phyloP scores from a whole-genome alignment of 2,329 filamentous ascomycete species.

The Thelonectria discophora region DNA sequence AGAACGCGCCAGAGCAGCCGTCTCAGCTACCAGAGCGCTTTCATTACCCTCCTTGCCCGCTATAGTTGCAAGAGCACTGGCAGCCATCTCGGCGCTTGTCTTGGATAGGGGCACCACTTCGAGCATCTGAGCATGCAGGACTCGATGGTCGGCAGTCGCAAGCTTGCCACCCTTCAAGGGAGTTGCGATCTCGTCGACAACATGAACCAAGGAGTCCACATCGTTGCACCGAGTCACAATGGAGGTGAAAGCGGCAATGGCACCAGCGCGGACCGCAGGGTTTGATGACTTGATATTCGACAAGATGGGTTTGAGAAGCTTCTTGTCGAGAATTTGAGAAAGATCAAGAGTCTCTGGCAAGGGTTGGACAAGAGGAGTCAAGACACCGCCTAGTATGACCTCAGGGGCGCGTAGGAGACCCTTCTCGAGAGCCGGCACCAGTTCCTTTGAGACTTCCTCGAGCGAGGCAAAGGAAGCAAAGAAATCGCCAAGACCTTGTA shows the following conservation, averaged over 20 bases:
- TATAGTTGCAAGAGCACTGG: constrained; percentile 71
- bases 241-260: constrained; percentile 76
- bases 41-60: constrained; percentile 91
- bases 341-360: constrained; percentile 79
- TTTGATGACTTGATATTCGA: constrained; percentile 94
- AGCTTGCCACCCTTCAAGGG: constrained; percentile 88
- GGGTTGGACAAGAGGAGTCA: constrained; percentile 76
- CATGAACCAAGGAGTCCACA: constrained; percentile 66
- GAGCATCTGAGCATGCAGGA: constrained; percentile 84
- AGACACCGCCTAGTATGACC: constrained; percentile 81
- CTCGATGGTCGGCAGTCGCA: constrained; percentile 83
- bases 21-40: constrained; percentile 78
- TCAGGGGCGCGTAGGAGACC: constrained; percentile 89
- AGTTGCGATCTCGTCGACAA: constrained; percentile 78
- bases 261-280: constrained; percentile 76
- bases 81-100: constrained; percentile 71
- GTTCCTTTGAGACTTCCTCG: constrained; percentile 77
- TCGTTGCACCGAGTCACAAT: constrained; percentile 71
- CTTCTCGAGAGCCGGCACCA: constrained; percentile 88
- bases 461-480: constrained; percentile 77
- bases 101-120: constrained; percentile 68
- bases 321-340: constrained; percentile 74
- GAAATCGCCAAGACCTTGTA: constrained; percentile 80
- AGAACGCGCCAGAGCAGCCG: constrained; percentile 74
- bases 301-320: constrained; percentile 86